Base-by-base conservation (phyloP, 2,329 filamentous ascomycete genomes). In the Colletotrichum sojae region DNA sequence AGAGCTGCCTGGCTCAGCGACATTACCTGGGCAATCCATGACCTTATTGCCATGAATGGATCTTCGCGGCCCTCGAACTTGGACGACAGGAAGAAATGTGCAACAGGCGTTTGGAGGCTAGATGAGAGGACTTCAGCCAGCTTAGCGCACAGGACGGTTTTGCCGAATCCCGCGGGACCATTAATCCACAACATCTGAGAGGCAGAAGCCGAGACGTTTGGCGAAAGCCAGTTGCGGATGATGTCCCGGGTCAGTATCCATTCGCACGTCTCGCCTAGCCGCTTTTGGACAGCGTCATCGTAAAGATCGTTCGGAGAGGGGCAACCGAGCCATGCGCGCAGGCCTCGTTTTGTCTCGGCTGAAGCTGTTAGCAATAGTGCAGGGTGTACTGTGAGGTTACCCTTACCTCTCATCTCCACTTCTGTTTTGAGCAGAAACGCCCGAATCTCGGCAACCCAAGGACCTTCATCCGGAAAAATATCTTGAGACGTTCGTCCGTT, bases 21-120 rank as follows among this genome's bases (percentile, higher is more conserved):
- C 0, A 72, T 58, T 6, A 77, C 39, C 48, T 79, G 74, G 0
- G 71, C 65, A 0, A 79, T 65, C 80, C 78, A 82, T 0, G 75
- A 78, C 8, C 77, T 63, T 2, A 79, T 18, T 0, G 75, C 74
- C 3, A 67, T 4, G 5, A 71, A 79, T 2, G 75, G 75, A n/a
- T 78, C 72, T 0, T 70, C 63, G 9, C 72, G 74, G 39, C 72
- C 75, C 20, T 73, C 71, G 27, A 62, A 49, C 1, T 76, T 73
- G 0, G 76, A 76, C 0, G 78, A 78, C n/a, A 79, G 75, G 49
- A 82, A 82, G 69, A 78, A 81, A 49, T 78, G 71, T 0, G 73
- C 74, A 0, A 78, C 40, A 0, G 73, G 72, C 0, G 52, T 52
- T 0, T 65, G 6, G 0, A 63, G 43, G 0, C 16, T 53, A 0